These are phyloP conservation scores for Coemansia sp. DNA, from an alignment of 192 early-diverging fungal species.

Conservation along the genomic window DNA sequence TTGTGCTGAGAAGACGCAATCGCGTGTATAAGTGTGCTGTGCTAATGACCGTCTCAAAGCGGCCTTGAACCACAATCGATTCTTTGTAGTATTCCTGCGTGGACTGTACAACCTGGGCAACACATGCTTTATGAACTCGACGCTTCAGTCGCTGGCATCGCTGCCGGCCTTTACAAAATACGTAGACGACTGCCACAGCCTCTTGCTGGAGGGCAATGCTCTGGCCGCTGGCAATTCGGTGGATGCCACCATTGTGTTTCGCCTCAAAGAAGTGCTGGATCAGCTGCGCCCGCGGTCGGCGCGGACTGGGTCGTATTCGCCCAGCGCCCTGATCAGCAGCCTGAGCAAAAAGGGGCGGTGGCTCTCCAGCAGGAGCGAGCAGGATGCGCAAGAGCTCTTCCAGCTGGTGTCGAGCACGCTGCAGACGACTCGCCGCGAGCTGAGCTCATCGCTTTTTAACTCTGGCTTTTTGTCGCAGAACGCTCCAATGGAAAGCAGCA, in stretches of 20 bases:
- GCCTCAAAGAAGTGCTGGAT: conserved; percentile 21
- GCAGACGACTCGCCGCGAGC: conserved; percentile 23
- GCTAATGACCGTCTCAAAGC: too few species aligned
- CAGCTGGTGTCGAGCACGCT: conserved; percentile 53
- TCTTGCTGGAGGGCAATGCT: neutral
- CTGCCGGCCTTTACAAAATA: conserved; percentile 26
- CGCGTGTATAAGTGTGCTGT: too few species aligned
- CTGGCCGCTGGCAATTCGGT: conserved; percentile 4
- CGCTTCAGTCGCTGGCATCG: conserved; percentile 55
- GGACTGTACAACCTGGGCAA: conserved; percentile 83
- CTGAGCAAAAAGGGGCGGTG: conserved; percentile 54
- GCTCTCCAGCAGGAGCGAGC: conserved; percentile 54
- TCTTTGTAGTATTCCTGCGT: conserved; percentile 47
- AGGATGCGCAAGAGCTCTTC: conserved; percentile 64
- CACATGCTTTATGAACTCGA: conserved; percentile 86
- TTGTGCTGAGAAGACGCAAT: too few species aligned
- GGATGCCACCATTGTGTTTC: conserved; percentile 21
- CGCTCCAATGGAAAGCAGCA: conserved; percentile 19
- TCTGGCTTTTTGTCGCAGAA: conserved; percentile 23
- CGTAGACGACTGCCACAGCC: conserved; percentile 31
- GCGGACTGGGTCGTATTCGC: conserved; percentile 38
- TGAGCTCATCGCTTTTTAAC: conserved; percentile 32
- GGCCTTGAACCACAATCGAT: too few species aligned
- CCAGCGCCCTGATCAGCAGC: conserved; percentile 41
- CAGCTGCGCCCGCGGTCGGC: conserved; percentile 32